Conservation (phyloP, 1,139 yeast genomes). For the Protomyces arabidopsidicola region DNA sequence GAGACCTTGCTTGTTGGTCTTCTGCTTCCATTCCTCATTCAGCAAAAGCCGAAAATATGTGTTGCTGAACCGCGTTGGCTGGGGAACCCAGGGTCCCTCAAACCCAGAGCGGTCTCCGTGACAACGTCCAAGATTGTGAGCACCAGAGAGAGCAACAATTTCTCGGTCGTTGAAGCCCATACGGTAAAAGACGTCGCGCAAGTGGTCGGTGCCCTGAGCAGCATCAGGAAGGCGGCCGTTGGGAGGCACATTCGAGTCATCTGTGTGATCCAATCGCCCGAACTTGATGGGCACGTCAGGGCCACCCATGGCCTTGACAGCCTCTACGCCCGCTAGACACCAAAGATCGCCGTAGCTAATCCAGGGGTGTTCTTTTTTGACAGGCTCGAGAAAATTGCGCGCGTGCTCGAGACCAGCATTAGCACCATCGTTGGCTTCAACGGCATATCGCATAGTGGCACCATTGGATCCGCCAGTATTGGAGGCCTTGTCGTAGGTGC, state of each 20-base stretch:
- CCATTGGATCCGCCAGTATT: constrained; percentile 74
- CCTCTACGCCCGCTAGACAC: constrained; percentile 81
- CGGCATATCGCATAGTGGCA: constrained; percentile 63
- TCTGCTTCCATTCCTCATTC: constrained; percentile 66
- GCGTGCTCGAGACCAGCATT: constrained; percentile 68
- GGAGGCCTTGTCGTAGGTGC: constrained; percentile 58
- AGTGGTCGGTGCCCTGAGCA: constrained; percentile 60
- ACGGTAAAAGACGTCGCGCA: constrained; percentile 62
- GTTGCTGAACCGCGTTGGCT: constrained; percentile 74
- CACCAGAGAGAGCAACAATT: constrained; percentile 81
- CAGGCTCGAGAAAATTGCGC: constrained; percentile 59
- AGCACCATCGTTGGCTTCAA: constrained; percentile 40
- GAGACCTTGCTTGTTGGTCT: constrained; percentile 36
- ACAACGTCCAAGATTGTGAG: constrained; percentile 56
- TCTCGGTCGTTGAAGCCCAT: constrained; percentile 79
- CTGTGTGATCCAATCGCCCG: constrained; percentile 48
- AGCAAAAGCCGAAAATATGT: constrained; percentile 67
- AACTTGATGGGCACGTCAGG: constrained; percentile 71
- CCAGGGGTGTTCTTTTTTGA: constrained; percentile 64
- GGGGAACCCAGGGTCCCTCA: constrained; percentile 90
- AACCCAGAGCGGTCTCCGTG: constrained; percentile 57
- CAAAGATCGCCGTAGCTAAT: constrained; percentile 80
- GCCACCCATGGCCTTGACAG: constrained; percentile 80
- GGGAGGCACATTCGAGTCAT: constrained; percentile 53
- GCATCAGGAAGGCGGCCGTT: constrained; percentile 71